Conservation (phyloP, 371 early-diverging fungal genomes). For the Mucor saturninus region DNA sequence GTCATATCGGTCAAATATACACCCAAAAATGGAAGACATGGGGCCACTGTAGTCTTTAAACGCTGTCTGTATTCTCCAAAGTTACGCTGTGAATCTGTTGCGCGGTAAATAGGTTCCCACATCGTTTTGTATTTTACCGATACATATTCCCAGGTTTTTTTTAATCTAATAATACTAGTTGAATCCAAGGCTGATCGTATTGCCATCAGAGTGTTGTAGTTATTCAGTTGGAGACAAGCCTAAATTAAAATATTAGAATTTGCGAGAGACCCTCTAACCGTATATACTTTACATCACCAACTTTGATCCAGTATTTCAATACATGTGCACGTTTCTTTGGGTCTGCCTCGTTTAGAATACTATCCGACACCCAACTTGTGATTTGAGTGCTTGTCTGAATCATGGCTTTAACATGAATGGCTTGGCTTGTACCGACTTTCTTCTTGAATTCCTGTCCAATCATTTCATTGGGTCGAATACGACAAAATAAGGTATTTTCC, state of each 20-base stretch:
- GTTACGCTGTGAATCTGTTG: constrained; percentile 73
- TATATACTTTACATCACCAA: constrained; percentile 52
- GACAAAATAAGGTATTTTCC: constrained; percentile 62
- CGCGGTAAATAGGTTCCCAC: constrained; percentile 59
- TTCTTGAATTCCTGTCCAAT: constrained; percentile 63
- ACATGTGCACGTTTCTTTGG: constrained; percentile 70
- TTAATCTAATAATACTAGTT: constrained; percentile 74
- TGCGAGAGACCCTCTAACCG: neutral
- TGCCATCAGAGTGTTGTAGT: constrained; percentile 83
- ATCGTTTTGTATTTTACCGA: constrained; percentile 57
- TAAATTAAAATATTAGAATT: constrained; percentile 20
- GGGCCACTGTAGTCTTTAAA: constrained; percentile 66
- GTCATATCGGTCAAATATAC: constrained; percentile 89
- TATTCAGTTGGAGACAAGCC: constrained; percentile 69
- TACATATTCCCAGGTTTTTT: constrained; percentile 74
- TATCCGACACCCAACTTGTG: constrained; percentile 75
- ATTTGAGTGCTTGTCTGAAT: constrained; percentile 56
- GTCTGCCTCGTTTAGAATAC: constrained; percentile 69
- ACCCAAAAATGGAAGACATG: constrained; percentile 84
- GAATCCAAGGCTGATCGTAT: constrained; percentile 79
- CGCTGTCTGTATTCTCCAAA: constrained; percentile 77
- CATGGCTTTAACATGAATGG: constrained; percentile 55
- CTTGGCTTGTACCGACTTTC: constrained; percentile 52
- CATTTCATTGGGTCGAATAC: constrained; percentile 71
- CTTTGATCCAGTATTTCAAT: constrained; percentile 72